phyloP scores from a whole-genome alignment of 768 basidiomycete species.

The Boletus sensibilis region DNA sequence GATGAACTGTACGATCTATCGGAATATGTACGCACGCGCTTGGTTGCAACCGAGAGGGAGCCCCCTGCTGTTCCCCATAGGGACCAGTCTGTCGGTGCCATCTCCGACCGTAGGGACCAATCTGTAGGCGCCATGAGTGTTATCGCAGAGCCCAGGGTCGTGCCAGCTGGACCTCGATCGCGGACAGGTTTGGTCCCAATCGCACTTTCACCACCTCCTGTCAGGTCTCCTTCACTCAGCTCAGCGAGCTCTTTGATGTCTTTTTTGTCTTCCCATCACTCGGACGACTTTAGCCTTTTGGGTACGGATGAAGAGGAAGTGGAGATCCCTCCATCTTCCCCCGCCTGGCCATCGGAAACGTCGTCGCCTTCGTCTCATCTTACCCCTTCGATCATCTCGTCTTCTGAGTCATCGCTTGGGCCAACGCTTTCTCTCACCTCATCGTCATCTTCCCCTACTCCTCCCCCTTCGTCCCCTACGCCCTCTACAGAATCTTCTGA shows the following conservation, averaged over 20 bases:
- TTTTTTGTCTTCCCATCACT: slow-evolving; percentile 64
- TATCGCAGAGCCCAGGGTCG: slow-evolving; percentile 33
- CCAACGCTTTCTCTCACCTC: slow-evolving; percentile 42
- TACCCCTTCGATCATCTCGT: slow-evolving; percentile 35
- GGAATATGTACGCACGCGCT: slow-evolving; percentile 47
- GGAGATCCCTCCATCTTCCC: slow-evolving; percentile 32
- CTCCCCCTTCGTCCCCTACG: slow-evolving; percentile 37
- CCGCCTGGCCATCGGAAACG: slow-evolving; percentile 36
- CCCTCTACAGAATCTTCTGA: slow-evolving; percentile 32
- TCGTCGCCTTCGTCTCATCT: slow-evolving; percentile 29
- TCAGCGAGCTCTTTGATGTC: slow-evolving; percentile 38
- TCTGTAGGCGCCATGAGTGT: slow-evolving; percentile 47
- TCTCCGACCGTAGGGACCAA: slow-evolving; percentile 41
- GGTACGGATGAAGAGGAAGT: slow-evolving; percentile 32
- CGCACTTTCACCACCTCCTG: slow-evolving; percentile 44
- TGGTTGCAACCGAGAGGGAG: slow-evolving; percentile 22
- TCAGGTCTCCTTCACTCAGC: slow-evolving; percentile 40
- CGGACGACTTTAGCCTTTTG: slow-evolving; percentile 61
- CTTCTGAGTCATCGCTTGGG: slow-evolving; percentile 35
- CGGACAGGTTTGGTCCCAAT: slow-evolving; percentile 32
- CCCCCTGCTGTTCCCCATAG: slow-evolving; percentile 21
- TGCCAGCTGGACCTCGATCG: slow-evolving; percentile 27
- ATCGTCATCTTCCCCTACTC: slow-evolving; percentile 33
- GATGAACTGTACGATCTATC: slow-evolving; percentile 66
- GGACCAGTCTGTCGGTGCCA: slow-evolving; percentile 47